A percentile compares a stretch with the other conserved stretches of the same genome.
phyloP scores from a whole-genome alignment of 208 protist species.

The Angomonas ambiguus region DNA sequence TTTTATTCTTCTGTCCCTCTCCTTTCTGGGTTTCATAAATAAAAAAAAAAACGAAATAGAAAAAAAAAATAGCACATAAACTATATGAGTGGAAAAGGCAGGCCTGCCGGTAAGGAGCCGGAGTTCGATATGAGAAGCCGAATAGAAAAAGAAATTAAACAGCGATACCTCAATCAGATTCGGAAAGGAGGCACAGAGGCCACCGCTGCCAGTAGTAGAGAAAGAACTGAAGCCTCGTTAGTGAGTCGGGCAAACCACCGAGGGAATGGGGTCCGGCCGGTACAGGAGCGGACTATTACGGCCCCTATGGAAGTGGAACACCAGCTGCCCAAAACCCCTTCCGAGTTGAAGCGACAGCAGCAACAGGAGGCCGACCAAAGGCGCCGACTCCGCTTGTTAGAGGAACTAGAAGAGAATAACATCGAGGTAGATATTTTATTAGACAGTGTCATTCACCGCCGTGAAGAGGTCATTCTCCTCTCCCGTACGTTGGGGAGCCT shows the following conservation, averaged over 20 bases:
- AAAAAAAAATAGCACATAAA: not conserved
- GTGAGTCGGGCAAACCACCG: not conserved
- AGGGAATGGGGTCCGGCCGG: too few relatives aligned
- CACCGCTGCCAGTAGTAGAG: too few relatives aligned
- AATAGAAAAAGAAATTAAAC: slow-evolving; percentile 8
- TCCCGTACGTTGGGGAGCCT: slow-evolving; percentile 15
- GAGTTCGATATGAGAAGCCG: not conserved
- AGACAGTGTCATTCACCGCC: not conserved
- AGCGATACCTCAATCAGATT: slow-evolving; percentile 4
- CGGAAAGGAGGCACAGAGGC: not conserved
- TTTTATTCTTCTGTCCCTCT: not conserved
- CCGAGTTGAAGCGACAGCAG: not conserved
- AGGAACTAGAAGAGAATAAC: not conserved
- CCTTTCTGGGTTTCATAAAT: not conserved
- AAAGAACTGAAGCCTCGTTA: not conserved
- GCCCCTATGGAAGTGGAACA: not conserved
- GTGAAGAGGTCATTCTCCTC: slow-evolving; percentile 17
- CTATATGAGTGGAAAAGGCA: not conserved
- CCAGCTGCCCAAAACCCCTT: not conserved
- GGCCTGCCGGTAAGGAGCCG: not conserved
- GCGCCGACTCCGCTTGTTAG: not conserved
- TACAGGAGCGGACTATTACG: too few relatives aligned
- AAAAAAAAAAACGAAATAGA: not conserved
- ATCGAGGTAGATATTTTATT: slow-evolving; percentile 4
- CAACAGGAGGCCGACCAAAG: not conserved